A percentile compares a stretch with the other conserved stretches of the same genome.
Evolutionary conservation across 1,284 basidiomycete species (phyloP).

Genomic region (Ceratobasidium sp.): DNA sequence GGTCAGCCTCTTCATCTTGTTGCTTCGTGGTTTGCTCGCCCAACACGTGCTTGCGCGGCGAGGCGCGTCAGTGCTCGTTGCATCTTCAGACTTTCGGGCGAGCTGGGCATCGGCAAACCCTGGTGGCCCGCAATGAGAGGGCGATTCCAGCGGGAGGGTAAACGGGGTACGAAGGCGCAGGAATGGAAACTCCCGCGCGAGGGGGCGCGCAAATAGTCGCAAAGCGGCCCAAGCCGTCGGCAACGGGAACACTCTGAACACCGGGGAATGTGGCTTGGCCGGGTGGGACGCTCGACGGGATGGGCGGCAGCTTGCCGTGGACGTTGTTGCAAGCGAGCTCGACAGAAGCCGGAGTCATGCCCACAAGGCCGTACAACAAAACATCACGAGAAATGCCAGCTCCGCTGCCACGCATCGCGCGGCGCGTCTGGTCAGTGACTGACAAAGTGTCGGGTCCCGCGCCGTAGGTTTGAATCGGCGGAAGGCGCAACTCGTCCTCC

Average conservation of each 20-base stretch:
- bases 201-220: slow-evolving; percentile 5
- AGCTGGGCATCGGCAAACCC: neutral
- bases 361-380: slow-evolving; percentile 18
- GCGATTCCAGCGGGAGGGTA: slow-evolving; percentile 30
- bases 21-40: neutral
- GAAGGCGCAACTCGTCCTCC: neutral
- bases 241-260: slow-evolving; percentile 17
- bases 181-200: neutral
- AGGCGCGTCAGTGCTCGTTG: neutral
- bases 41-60: neutral
- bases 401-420: neutral
- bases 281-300: neutral
- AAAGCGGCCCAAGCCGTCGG: slow-evolving; percentile 15
- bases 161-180: neutral
- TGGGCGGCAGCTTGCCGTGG: slow-evolving; percentile 16
- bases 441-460: neutral
- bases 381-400: slow-evolving; percentile 3
- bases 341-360: slow-evolving; percentile 26
- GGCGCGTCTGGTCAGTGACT: slow-evolving; percentile 5
- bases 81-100: neutral
- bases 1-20: neutral
- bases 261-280: slow-evolving; percentile 26
- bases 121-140: slow-evolving; percentile 18
- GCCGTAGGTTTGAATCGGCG: neutral
- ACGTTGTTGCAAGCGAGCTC: slow-evolving; percentile 22